phyloP scores from a whole-genome alignment of 2,329 filamentous ascomycete genomes.

The Furcasterigmium furcatum region DNA sequence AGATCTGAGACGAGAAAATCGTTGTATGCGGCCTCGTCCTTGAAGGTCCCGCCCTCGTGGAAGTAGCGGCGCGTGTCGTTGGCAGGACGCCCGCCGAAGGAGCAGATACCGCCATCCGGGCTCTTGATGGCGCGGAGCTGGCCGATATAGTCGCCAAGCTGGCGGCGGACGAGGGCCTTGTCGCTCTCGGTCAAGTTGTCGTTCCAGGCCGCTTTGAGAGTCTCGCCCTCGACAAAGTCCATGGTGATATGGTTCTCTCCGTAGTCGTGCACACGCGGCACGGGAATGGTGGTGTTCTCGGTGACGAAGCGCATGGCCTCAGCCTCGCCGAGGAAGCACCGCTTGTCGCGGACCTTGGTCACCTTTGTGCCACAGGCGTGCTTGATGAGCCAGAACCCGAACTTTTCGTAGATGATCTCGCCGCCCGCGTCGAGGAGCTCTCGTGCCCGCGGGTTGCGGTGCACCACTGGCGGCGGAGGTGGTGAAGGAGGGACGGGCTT shows the following conservation, averaged over 20 bases:
- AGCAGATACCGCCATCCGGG: constrained; percentile 14
- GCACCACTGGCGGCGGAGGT: too few species aligned
- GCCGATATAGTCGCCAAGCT: constrained; percentile 16
- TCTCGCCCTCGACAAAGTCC: constrained; percentile 26
- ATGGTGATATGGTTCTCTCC: constrained; percentile 39
- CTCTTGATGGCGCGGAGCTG: constrained; percentile 18
- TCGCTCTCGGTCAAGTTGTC: constrained; percentile 9
- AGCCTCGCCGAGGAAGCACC: constrained; percentile 23
- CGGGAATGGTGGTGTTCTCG: constrained; percentile 35
- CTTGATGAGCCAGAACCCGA: too few species aligned
- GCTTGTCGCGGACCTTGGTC: too few species aligned
- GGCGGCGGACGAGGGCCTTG: constrained; percentile 10
- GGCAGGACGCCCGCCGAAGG: constrained; percentile 20
- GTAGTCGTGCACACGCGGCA: constrained; percentile 37
- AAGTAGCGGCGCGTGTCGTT: constrained; percentile 19
- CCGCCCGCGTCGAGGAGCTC: too few species aligned
- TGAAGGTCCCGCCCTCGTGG: too few species aligned
- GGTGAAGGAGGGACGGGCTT: too few species aligned
- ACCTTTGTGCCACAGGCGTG: too few species aligned
- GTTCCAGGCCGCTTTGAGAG: constrained; percentile 8
- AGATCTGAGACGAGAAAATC: constrained; percentile 21
- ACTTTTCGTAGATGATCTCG: too few species aligned
- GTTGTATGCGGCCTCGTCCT: constrained; percentile 2
- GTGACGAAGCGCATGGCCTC: constrained; percentile 35
- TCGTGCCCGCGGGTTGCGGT: too few species aligned